phyloP scores from a whole-genome alignment of 2,329 filamentous ascomycete species.

The Penicillium sp. region DNA sequence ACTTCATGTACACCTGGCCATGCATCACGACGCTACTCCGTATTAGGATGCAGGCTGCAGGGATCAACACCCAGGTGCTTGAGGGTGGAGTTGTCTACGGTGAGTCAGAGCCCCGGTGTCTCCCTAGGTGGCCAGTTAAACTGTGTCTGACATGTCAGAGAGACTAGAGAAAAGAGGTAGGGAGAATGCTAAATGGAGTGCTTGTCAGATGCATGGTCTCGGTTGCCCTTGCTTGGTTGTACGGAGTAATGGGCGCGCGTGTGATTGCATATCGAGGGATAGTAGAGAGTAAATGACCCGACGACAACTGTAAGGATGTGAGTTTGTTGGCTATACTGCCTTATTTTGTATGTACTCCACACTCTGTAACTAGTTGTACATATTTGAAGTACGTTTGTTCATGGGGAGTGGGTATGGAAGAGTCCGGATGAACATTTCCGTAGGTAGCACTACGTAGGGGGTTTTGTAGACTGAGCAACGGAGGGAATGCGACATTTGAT shows the following conservation, averaged over 20 bases:
- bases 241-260: slow-evolving; percentile 18
- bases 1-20: background rate
- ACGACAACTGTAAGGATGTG: background rate
- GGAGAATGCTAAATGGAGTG: background rate
- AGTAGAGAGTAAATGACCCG: background rate
- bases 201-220: slow-evolving; percentile 4
- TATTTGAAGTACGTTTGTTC: background rate
- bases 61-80: slow-evolving; percentile 10
- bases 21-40: slow-evolving; percentile 23
- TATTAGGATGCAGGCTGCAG: slow-evolving; percentile 16
- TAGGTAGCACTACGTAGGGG: background rate
- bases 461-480: slow-evolving; percentile 5
- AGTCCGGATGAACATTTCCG: background rate
- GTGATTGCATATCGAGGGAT: background rate
- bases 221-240: slow-evolving; percentile 25
- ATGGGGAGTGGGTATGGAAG: background rate
- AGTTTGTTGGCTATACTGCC: background rate
- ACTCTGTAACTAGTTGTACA: background rate
- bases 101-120: slow-evolving; percentile 18
- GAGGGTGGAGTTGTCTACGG: slow-evolving; percentile 1
- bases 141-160: slow-evolving; percentile 5
- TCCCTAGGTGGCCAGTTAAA: slow-evolving; percentile 1
- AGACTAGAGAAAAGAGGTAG: background rate
- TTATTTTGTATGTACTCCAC: background rate
- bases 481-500: background rate